These are phyloP conservation scores for Tuber aestivum DNA, from an alignment of 495 filamentous ascomycete genomes.

Conservation along the genomic window DNA sequence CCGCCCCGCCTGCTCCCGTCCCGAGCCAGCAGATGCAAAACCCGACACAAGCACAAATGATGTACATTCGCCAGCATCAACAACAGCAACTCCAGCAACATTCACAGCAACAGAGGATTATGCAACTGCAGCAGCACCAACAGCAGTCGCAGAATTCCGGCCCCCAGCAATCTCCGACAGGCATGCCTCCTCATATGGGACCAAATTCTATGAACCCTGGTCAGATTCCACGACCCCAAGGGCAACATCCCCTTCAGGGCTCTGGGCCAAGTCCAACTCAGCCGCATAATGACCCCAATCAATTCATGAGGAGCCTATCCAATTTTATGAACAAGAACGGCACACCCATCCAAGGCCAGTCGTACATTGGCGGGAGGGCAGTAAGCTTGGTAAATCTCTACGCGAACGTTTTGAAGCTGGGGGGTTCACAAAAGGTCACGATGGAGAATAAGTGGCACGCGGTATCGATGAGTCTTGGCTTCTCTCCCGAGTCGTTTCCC, in stretches of 20 bases:
- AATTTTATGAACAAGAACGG: slow-evolving; percentile 65
- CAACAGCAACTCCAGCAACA: slow-evolving; percentile 51
- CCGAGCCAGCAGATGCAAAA: slow-evolving; percentile 43
- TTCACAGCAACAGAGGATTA: slow-evolving; percentile 48
- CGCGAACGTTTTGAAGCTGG: slow-evolving; percentile 64
- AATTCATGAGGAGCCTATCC: slow-evolving; percentile 68
- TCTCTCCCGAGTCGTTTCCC: slow-evolving; percentile 60
- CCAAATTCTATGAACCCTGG: slow-evolving; percentile 30
- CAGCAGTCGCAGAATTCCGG: slow-evolving; percentile 46
- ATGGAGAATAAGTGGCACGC: slow-evolving; percentile 63
- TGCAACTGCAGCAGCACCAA: slow-evolving; percentile 59
- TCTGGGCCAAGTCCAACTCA: slow-evolving; percentile 20
- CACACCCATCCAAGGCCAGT: slow-evolving; percentile 63
- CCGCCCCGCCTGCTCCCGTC: slow-evolving; percentile 33
- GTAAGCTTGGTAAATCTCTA: slow-evolving; percentile 72
- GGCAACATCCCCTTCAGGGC: slow-evolving; percentile 17
- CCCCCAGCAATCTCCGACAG: slow-evolving; percentile 23
- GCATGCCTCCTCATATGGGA: slow-evolving; percentile 32
- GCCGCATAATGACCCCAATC: slow-evolving; percentile 53
- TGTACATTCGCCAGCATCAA: slow-evolving; percentile 54
- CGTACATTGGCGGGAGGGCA: slow-evolving; percentile 61
- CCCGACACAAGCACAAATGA: slow-evolving; percentile 45
- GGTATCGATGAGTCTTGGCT: slow-evolving; percentile 61
- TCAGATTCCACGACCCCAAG: slow-evolving; percentile 27
- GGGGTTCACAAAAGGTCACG: slow-evolving; percentile 70